Percentiles rank a stretch among this genome's conserved stretches.
Conservation (phyloP, 768 basidiomycete species). For the Polyporus arcularius region DNA sequence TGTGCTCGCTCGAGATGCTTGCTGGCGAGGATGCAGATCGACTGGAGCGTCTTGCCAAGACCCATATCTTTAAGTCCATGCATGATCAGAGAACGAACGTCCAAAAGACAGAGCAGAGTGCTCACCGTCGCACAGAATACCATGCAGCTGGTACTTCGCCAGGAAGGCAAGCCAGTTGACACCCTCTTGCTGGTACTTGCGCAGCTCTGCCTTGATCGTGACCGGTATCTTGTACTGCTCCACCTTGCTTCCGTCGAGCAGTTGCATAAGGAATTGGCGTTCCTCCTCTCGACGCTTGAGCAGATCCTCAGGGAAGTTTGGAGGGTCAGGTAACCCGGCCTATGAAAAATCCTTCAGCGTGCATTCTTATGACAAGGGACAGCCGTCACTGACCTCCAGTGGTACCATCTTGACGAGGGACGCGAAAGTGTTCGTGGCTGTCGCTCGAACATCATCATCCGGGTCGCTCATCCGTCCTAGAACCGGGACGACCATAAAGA, state of each 20-base stretch:
- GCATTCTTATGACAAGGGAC: neutral
- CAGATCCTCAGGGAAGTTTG: conserved; percentile 86
- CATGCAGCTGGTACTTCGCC: conserved; percentile 96
- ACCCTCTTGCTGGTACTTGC: conserved; percentile 98
- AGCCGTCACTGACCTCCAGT: conserved; percentile 67
- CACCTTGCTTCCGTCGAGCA: conserved; percentile 94
- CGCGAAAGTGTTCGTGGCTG: conserved; percentile 97
- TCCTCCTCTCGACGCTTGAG: conserved; percentile 85
- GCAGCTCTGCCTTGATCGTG: conserved; percentile 87
- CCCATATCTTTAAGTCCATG: conserved; percentile 79
- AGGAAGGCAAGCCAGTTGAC: conserved; percentile 99
- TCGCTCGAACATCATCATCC: conserved; percentile 87
- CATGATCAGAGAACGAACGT: conserved; percentile 8
- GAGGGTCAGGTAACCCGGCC: conserved; percentile 97
- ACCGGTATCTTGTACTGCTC: conserved; percentile 88
- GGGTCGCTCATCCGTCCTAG: conserved; percentile 97
- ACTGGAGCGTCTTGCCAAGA: conserved; percentile 95
- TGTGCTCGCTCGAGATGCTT: conserved; percentile 88
- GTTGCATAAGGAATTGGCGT: conserved; percentile 87
- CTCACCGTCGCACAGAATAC: conserved; percentile 90
- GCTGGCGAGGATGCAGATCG: conserved; percentile 94
- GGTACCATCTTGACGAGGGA: conserved; percentile 98
- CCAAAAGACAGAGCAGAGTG: neutral
- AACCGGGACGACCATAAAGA: conserved; percentile 95
- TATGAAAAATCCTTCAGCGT: conserved; percentile 31